A percentile compares a stretch with the other conserved stretches of the same genome.
phyloP scores from a whole-genome alignment of 495 filamentous ascomycete species.

The Tuber calosporum region DNA sequence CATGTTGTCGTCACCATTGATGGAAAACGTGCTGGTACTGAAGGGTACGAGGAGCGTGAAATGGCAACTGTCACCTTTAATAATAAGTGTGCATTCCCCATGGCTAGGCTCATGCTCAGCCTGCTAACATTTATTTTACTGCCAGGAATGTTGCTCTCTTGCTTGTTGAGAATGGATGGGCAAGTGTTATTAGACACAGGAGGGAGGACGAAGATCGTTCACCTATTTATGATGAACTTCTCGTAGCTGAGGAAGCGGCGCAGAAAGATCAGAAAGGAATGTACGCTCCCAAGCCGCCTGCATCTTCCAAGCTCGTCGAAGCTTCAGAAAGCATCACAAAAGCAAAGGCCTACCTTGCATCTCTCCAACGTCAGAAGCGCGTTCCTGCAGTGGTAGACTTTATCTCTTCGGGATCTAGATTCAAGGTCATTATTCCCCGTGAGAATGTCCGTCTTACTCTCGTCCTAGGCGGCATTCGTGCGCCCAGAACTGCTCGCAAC shows the following conservation, averaged over 20 bases:
- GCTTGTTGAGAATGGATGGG: slow-evolving; percentile 84
- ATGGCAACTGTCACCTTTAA: slow-evolving; percentile 77
- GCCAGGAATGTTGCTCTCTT: slow-evolving; percentile 63
- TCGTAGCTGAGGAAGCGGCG: slow-evolving; percentile 80
- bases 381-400: slow-evolving; percentile 95
- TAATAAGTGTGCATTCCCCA: slow-evolving; percentile 50
- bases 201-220: slow-evolving; percentile 88
- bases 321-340: slow-evolving; percentile 89
- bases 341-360: slow-evolving; percentile 83
- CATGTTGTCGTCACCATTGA: slow-evolving; percentile 80
- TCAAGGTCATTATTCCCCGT: slow-evolving; percentile 83
- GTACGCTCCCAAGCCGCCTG: slow-evolving; percentile 79
- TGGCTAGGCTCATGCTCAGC: background rate
- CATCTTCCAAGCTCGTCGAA: slow-evolving; percentile 71
- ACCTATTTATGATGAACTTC: slow-evolving; percentile 84
- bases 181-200: slow-evolving; percentile 86
- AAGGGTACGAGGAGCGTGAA: slow-evolving; percentile 89
- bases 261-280: slow-evolving; percentile 76
- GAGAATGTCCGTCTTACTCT: slow-evolving; percentile 93
- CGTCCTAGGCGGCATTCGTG: slow-evolving; percentile 86
- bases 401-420: slow-evolving; percentile 90
- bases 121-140: background rate
- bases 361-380: slow-evolving; percentile 78
- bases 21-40: slow-evolving; percentile 80
- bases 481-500: slow-evolving; percentile 78